Base-by-base conservation (phyloP, 768 basidiomycete genomes). In the Rhizopogon vesiculosus region DNA sequence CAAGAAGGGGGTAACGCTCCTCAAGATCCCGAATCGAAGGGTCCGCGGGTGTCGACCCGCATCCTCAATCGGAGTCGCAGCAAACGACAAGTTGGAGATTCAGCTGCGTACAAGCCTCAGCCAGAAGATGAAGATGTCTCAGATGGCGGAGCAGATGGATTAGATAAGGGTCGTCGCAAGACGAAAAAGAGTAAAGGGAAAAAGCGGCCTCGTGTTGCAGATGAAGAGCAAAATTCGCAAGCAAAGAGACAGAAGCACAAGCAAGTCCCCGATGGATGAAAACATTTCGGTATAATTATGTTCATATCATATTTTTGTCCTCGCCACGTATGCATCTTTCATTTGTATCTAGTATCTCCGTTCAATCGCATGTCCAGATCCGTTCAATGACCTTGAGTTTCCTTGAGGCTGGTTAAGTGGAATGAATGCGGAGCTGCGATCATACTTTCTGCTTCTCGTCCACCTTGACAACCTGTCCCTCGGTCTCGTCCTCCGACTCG, bases 41-140 rank as follows among this genome's bases (percentile, higher is more conserved):
- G 38, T 49, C 29, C 28, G 38, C 43, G 15, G 42, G 29, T 10
- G 33, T 48, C 12, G 62, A 31, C 38, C 53, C 31, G 18, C 18
- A 43, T 31, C 38, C 31, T 51, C 12, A 51, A 42, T 16, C 19
- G 59, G 46, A 60, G 66, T 22, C 58, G 64, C 9, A 60, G 64
- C 55, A 71, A 62, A 58, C 66, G 71, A 31, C 66, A 76, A n/a
- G 61, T 63, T 39, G 55, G 44, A 25, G 76, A 78, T 56, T 66
- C 63, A 7, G 58, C 66, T 16, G 71, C 72, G 15, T 78, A 76
- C 61, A 68, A 75, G 45, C 77, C 76, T 3, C 64, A 61, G 3
- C 64, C 65, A 2, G 70, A 63, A 18, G 62, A 50, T 10, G 31
- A 3, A 12, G 67, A 66, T 8, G 67, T 68, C 22, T 66, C 68